Conservation (phyloP, 306 rosid species). For the Ceratonia siliqua region DNA sequence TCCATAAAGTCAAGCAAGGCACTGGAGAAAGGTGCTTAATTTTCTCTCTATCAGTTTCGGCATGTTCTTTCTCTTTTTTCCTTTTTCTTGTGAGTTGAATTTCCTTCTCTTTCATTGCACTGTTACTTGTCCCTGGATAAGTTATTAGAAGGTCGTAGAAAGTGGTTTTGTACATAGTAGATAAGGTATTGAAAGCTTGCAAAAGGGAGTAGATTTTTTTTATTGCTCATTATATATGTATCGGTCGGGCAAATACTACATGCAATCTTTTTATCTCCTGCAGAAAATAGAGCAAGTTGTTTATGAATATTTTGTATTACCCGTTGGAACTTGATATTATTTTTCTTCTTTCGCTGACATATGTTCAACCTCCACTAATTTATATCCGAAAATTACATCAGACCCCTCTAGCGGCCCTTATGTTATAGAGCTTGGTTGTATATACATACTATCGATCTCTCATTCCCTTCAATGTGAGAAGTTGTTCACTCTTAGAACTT, state of each 20-base stretch:
- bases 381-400: not conserved
- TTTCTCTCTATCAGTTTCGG: not conserved
- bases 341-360: not conserved
- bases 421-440: not conserved
- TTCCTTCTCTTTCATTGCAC: not conserved
- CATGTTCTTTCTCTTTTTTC: not conserved
- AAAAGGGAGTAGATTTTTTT: not conserved
- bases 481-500: not conserved
- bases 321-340: not conserved
- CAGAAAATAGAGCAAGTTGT: not conserved
- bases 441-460: not conserved
- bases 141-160: not conserved
- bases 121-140: not conserved
- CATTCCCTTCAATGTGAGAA: not conserved
- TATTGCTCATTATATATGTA: not conserved
- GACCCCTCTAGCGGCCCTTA: not conserved
- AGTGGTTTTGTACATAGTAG: not conserved
- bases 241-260: too few species aligned
- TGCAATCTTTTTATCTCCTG: not conserved
- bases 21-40: constrained; percentile 48
- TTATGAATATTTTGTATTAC: not conserved
- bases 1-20: constrained; percentile 50
- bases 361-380: not conserved
- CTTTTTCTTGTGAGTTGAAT: not conserved
- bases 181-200: not conserved